Conservation (phyloP, 768 basidiomycete species). For the Guyanaporus albipodus region DNA sequence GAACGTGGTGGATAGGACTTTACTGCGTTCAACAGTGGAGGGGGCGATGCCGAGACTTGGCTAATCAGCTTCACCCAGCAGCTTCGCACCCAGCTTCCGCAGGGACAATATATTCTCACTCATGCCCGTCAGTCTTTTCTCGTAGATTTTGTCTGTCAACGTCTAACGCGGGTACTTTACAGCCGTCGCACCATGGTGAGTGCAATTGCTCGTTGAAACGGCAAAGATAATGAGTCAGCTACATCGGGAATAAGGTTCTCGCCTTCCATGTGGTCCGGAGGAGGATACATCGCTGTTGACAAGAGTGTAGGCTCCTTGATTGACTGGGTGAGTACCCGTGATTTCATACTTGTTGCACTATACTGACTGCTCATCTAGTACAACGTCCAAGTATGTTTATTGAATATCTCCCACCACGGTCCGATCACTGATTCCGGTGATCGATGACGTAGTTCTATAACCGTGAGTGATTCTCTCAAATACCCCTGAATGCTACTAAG, state of each 20-base stretch:
- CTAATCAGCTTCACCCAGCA: slow-evolving; percentile 31
- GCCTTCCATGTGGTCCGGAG: slow-evolving; percentile 18
- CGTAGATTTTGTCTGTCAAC: not conserved
- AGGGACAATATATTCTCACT: slow-evolving; percentile 32
- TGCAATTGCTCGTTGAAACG: not conserved
- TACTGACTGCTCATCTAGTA: slow-evolving; percentile 12
- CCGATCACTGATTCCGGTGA: slow-evolving; percentile 1
- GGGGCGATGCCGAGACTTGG: slow-evolving; percentile 40
- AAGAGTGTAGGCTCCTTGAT: slow-evolving; percentile 39
- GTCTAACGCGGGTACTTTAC: not conserved
- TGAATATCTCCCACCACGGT: not conserved
- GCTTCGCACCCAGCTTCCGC: slow-evolving; percentile 33
- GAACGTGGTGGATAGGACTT: slow-evolving; percentile 27
- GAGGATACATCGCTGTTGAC: slow-evolving; percentile 38
- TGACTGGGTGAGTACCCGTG: slow-evolving; percentile 36
- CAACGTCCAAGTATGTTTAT: slow-evolving; percentile 37
- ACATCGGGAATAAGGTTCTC: slow-evolving; percentile 17
- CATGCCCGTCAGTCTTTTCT: slow-evolving; percentile 32
- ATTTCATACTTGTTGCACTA: not conserved
- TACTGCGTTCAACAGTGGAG: slow-evolving; percentile 28
- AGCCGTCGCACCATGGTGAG: slow-evolving; percentile 24
- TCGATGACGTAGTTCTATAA: slow-evolving; percentile 27
- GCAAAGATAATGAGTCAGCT: not conserved
- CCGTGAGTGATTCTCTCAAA: slow-evolving; percentile 10
- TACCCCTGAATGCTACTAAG: not conserved